A percentile compares a stretch with the other conserved stretches of the same genome.
Evolutionary conservation across 2,329 filamentous ascomycete genomes (phyloP).

Genomic region (Ascochyta koolunga): DNA sequence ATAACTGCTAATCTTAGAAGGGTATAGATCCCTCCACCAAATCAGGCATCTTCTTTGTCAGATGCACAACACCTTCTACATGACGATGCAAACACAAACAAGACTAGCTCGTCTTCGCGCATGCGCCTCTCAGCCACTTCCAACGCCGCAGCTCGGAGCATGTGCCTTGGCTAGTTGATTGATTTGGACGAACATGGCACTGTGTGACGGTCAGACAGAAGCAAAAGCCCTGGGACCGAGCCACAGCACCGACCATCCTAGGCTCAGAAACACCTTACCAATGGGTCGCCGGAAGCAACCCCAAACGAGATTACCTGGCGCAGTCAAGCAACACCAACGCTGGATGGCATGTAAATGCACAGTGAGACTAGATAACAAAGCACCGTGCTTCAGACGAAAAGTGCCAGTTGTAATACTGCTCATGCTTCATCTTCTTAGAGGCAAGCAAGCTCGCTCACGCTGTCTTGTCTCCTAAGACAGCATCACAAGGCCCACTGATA

Average conservation of each 20-base stretch:
- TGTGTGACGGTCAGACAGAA: neutral
- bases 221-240: slow-evolving; percentile 5
- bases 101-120: neutral
- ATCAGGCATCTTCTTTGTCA: slow-evolving; percentile 12
- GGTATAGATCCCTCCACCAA: neutral
- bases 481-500: no score
- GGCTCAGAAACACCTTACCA: neutral
- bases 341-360: no score
- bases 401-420: no score
- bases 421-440: no score
- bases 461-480: no score
- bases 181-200: neutral
- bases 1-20: slow-evolving; percentile 2
- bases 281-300: neutral
- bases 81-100: neutral
- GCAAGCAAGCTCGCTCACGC: no score
- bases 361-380: neutral
- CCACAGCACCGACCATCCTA: slow-evolving; percentile 1
- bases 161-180: neutral
- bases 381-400: neutral
- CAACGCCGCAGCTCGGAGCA: slow-evolving; percentile 4
- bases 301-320: neutral
- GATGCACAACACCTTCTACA: slow-evolving; percentile 10
- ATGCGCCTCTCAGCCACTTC: slow-evolving; percentile 5
- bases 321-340: neutral